phyloP scores from a whole-genome alignment of 345 rosid species.

The Pelargonium nanum region DNA sequence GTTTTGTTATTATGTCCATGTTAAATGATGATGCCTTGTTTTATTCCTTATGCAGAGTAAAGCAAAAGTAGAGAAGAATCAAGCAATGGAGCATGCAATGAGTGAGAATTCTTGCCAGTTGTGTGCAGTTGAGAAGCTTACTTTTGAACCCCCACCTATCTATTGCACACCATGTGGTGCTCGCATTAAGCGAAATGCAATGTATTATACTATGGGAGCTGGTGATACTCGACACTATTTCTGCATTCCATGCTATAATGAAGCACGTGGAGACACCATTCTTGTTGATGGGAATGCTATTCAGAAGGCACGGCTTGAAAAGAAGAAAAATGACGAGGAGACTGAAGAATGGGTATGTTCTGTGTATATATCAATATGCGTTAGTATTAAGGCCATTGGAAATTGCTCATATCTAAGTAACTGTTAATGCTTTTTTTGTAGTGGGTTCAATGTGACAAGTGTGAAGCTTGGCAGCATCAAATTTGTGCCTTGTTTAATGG shows the following conservation, averaged over 20 bases:
- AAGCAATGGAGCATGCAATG: constrained; percentile 94
- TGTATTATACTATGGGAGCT: constrained; percentile 80
- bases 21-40: constrained; percentile 9
- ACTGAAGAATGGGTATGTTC: constrained; percentile 93
- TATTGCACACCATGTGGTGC: constrained; percentile 95
- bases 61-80: constrained; percentile 92
- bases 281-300: constrained; percentile 58
- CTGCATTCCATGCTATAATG: constrained; percentile 93
- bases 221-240: constrained; percentile 88
- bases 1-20: too few species aligned
- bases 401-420: constrained; percentile 11
- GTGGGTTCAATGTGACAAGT: constrained; percentile 99
- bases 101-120: constrained; percentile 97
- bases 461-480: constrained; percentile 99
- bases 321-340: constrained; percentile 97
- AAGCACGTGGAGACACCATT: constrained; percentile 80
- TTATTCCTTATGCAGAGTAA: constrained; percentile 53
- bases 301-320: constrained; percentile 73
- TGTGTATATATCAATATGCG: neutral
- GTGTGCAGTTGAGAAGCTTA: constrained; percentile 97
- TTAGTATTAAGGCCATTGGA: constrained; percentile 10
- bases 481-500: constrained; percentile 98
- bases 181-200: constrained; percentile 96
- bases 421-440: constrained; percentile 28
- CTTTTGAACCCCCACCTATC: constrained; percentile 97